Percentiles rank a stretch among this genome's conserved stretches.
phyloP scores from a whole-genome alignment of 805 yeast species.

The Hanseniaspora lachancei region DNA sequence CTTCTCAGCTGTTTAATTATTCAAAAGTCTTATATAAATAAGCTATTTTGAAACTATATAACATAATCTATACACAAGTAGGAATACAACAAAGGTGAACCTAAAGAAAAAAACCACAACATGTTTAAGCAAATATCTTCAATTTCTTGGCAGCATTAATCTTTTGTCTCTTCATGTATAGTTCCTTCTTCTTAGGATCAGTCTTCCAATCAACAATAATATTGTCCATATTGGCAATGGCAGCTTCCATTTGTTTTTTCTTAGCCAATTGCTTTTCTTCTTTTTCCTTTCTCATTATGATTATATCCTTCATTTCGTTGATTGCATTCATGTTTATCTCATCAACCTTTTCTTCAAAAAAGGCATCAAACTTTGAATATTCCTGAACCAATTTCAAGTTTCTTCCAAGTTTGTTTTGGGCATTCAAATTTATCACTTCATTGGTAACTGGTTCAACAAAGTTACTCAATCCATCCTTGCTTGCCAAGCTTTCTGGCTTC shows the following conservation, averaged over 20 bases:
- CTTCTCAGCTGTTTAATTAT: too few species aligned
- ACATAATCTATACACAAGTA: background rate
- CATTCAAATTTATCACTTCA: conserved; percentile 60
- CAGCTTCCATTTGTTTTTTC: conserved; percentile 48
- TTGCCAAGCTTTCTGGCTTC: background rate
- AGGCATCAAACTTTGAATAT: background rate
- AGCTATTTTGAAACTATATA: background rate
- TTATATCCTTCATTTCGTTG: background rate
- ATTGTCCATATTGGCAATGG: conserved; percentile 53
- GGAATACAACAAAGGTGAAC: background rate
- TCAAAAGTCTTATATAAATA: background rate
- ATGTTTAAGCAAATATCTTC: conserved; percentile 2
- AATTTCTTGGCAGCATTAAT: conserved; percentile 14
- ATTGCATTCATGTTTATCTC: background rate
- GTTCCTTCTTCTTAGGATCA: conserved; percentile 32
- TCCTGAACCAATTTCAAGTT: conserved; percentile 34
- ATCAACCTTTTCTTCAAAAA: conserved; percentile 8
- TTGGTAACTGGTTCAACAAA: conserved; percentile 66
- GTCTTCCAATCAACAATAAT: conserved; percentile 55
- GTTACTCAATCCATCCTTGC: conserved; percentile 34
- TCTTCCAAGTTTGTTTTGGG: conserved; percentile 63
- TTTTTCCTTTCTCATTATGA: background rate
- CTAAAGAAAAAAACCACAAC: background rate
- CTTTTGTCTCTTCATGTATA: conserved; percentile 30
- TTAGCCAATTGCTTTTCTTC: conserved; percentile 24